These are phyloP conservation scores for Jatropha podagrica DNA, from an alignment of 441 rosid genomes.

Conservation along the genomic window DNA sequence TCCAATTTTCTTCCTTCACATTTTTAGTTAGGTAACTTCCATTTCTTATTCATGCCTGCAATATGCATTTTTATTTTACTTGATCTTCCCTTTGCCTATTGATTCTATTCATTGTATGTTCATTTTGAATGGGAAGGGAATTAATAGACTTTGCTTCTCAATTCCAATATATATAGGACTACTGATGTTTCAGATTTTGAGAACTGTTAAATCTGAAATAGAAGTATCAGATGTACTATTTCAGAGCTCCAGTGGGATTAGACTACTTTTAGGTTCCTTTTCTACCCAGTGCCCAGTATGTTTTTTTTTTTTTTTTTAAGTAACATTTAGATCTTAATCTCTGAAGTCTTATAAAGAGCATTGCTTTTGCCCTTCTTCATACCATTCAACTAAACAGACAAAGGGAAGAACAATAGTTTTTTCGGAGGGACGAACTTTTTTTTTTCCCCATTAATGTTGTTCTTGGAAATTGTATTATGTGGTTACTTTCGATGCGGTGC, in stretches of 20 bases:
- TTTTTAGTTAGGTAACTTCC: constrained; percentile 16
- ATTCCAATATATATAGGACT: background rate
- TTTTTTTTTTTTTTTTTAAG: no score
- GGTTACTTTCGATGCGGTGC: background rate
- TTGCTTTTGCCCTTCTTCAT: background rate
- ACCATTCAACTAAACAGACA: background rate
- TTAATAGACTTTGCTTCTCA: background rate
- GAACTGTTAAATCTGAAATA: background rate
- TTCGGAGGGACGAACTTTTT: background rate
- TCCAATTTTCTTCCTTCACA: constrained; percentile 24
- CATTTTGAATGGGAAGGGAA: background rate
- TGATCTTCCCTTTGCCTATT: background rate
- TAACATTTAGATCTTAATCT: background rate
- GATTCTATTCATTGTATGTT: background rate
- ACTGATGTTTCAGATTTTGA: background rate
- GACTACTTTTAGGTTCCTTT: background rate
- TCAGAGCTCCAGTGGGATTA: background rate
- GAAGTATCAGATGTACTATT: background rate
- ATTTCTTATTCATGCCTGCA: background rate
- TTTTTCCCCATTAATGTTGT: background rate
- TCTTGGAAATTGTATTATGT: background rate
- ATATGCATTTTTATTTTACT: background rate
- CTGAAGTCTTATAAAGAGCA: background rate
- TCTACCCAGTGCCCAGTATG: no score
- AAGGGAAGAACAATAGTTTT: background rate